phyloP scores from a whole-genome alignment of 2,329 filamentous ascomycete genomes.

The Coniochaeta sp. region DNA sequence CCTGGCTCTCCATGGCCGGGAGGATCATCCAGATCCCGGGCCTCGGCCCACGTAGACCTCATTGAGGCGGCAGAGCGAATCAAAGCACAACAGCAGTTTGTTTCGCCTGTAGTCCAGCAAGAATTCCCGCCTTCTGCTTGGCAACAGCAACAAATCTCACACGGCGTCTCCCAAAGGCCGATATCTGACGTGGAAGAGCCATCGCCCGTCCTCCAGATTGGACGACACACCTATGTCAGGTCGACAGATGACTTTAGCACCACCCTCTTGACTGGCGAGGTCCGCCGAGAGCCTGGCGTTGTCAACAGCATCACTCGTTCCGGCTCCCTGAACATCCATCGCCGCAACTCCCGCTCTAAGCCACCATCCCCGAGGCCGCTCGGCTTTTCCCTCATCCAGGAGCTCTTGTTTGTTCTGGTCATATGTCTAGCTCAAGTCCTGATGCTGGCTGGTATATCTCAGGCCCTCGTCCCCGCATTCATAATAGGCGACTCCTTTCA shows the following conservation, averaged over 20 bases:
- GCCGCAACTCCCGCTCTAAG: neutral
- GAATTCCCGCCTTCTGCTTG: neutral
- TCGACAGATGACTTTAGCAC: slow-evolving; percentile 2
- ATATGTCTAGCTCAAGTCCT: slow-evolving; percentile 34
- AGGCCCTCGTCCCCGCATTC: slow-evolving; percentile 37
- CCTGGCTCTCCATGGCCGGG: neutral
- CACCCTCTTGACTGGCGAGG: neutral
- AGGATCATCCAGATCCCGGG: slow-evolving; percentile 1
- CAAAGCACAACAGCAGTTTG: slow-evolving; percentile 6
- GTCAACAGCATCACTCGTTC: neutral
- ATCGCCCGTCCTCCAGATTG: slow-evolving; percentile 14
- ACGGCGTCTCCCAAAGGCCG: neutral
- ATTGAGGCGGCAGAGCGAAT: slow-evolving; percentile 11
- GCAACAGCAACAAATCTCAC: neutral
- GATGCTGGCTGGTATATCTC: slow-evolving; percentile 38
- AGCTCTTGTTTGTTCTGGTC: slow-evolving; percentile 28
- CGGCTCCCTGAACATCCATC: neutral
- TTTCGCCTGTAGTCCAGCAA: neutral
- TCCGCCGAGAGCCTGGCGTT: neutral
- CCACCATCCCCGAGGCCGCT: slow-evolving; percentile 5
- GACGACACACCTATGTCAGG: slow-evolving; percentile 15
- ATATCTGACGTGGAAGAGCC: slow-evolving; percentile 4
- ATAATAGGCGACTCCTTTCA: slow-evolving; percentile 40
- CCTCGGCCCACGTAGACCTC: slow-evolving; percentile 13
- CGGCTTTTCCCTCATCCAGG: slow-evolving; percentile 17